phyloP scores from a whole-genome alignment of 1,284 basidiomycete species.

The Paramarasmius palmivorus region DNA sequence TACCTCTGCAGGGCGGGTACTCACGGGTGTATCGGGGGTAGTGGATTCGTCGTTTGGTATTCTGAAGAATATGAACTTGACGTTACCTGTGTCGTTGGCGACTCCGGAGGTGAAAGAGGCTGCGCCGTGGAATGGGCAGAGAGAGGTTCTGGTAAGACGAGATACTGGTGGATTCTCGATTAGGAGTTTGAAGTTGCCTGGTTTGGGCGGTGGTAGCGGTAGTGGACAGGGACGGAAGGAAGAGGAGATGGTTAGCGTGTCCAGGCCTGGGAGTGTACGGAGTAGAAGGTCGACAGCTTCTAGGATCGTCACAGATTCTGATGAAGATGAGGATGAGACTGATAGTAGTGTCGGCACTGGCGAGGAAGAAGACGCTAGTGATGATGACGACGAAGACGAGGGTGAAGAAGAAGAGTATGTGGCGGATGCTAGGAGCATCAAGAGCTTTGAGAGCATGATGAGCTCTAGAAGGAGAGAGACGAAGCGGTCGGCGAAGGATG shows the following conservation, averaged over 20 bases:
- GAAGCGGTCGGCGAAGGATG: slow-evolving; percentile 30
- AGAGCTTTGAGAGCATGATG: slow-evolving; percentile 84
- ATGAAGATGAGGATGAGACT: slow-evolving; percentile 27
- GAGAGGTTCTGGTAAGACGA: slow-evolving; percentile 49
- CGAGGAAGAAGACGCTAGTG: slow-evolving; percentile 33
- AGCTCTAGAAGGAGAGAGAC: slow-evolving; percentile 44
- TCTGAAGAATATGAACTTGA: slow-evolving; percentile 58
- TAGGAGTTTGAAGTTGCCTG: slow-evolving; percentile 13
- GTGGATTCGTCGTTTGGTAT: slow-evolving; percentile 87
- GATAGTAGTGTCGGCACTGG: slow-evolving; percentile 33
- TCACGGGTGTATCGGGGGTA: slow-evolving; percentile 61
- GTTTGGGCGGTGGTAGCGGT: slow-evolving; percentile 25
- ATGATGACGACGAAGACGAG: slow-evolving; percentile 31
- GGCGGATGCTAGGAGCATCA: slow-evolving; percentile 67
- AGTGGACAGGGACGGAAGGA: slow-evolving; percentile 16
- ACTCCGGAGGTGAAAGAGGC: slow-evolving; percentile 20
- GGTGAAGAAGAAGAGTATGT: slow-evolving; percentile 34
- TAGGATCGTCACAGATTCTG: slow-evolving; percentile 8
- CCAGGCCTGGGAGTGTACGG: slow-evolving; percentile 14
- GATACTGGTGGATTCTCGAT: slow-evolving; percentile 37
- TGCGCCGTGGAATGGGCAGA: slow-evolving; percentile 35
- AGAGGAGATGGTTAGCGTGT: slow-evolving; percentile 17
- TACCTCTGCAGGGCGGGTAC: slow-evolving; percentile 82
- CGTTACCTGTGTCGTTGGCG: slow-evolving; percentile 11
- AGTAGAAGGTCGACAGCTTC: slow-evolving; percentile 7